A percentile compares a stretch with the other conserved stretches of the same genome.
Evolutionary conservation across 73 alveolate genomes (phyloP).

Genomic region (Paramecium tetraurelia): DNA sequence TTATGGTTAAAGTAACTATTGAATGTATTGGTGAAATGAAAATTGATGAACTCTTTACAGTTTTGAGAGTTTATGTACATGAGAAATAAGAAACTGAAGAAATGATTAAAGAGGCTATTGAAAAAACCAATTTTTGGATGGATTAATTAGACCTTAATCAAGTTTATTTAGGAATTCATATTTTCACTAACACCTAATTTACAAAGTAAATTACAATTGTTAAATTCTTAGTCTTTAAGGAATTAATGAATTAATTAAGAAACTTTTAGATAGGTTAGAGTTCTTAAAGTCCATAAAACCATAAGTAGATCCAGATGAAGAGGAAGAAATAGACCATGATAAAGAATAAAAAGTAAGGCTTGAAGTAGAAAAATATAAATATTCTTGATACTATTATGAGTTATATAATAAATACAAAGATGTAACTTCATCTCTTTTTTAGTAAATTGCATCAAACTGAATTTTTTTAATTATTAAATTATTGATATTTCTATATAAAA

Average conservation of each 20-base stretch:
- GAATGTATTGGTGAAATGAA: conserved; percentile 6
- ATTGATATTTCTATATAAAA: no score
- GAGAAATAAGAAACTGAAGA: not conserved
- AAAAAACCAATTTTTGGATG: conserved; percentile 16
- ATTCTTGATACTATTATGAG: not conserved
- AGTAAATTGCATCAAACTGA: no score
- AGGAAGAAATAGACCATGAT: not conserved
- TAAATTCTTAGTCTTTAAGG: not conserved
- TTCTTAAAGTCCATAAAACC: conserved; percentile 23
- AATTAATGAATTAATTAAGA: not conserved
- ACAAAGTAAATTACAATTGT: not conserved
- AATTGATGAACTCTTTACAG: not conserved
- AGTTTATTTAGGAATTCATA: not conserved
- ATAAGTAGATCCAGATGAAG: not conserved
- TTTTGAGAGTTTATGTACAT: not conserved
- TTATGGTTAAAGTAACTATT: not conserved
- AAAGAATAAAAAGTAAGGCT: not conserved
- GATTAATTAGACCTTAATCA: not conserved
- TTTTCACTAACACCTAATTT: not conserved
- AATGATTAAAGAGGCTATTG: not conserved
- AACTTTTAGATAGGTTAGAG: not conserved
- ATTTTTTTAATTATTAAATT: no score
- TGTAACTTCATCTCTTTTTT: not conserved
- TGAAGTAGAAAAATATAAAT: not conserved
- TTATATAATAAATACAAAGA: not conserved